These are phyloP conservation scores for Coniochaeta prunicola DNA, from an alignment of 2,329 filamentous ascomycete genomes.

Conservation along the genomic window DNA sequence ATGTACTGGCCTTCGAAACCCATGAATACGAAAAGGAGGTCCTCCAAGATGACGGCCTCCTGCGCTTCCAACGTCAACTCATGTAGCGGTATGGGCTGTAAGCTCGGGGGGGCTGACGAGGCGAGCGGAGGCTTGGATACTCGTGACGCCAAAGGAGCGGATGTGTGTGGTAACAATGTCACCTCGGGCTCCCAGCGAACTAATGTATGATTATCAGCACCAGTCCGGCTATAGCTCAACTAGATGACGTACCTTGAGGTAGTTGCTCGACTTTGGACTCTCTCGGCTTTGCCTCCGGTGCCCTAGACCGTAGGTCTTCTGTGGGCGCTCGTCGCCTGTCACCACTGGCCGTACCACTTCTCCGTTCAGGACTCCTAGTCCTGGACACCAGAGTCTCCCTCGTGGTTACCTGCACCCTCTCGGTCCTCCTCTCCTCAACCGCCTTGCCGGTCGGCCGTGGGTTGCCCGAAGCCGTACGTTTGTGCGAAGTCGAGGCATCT, in stretches of 20 bases:
- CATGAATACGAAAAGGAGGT: slow-evolving; percentile 93
- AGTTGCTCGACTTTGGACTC: slow-evolving; percentile 37
- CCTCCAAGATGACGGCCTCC: slow-evolving; percentile 81
- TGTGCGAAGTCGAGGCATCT: slow-evolving; percentile 39
- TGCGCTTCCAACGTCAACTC: slow-evolving; percentile 73
- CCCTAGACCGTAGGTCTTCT: slow-evolving; percentile 32
- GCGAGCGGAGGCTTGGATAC: slow-evolving; percentile 59
- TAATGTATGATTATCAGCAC: slow-evolving; percentile 19
- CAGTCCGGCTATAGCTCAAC: not conserved
- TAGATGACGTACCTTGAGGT: slow-evolving; percentile 38
- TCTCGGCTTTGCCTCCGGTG: slow-evolving; percentile 35
- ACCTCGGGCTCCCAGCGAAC: slow-evolving; percentile 74
- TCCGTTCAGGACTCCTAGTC: slow-evolving; percentile 49
- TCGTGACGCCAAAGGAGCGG: slow-evolving; percentile 62
- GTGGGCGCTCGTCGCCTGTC: slow-evolving; percentile 24
- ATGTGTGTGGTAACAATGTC: slow-evolving; percentile 59
- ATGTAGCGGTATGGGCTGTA: slow-evolving; percentile 61
- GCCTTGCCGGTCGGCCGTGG: slow-evolving; percentile 41
- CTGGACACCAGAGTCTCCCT: slow-evolving; percentile 57
- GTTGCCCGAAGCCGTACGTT: slow-evolving; percentile 50
- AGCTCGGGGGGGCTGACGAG: slow-evolving; percentile 59
- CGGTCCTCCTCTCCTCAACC: slow-evolving; percentile 48
- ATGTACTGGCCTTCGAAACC: slow-evolving; percentile 98
- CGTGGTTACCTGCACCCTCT: slow-evolving; percentile 46
- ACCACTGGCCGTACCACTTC: slow-evolving; percentile 18